Evolutionary conservation across 1,284 basidiomycete species (phyloP).

Genomic region (Melampsora americana): DNA sequence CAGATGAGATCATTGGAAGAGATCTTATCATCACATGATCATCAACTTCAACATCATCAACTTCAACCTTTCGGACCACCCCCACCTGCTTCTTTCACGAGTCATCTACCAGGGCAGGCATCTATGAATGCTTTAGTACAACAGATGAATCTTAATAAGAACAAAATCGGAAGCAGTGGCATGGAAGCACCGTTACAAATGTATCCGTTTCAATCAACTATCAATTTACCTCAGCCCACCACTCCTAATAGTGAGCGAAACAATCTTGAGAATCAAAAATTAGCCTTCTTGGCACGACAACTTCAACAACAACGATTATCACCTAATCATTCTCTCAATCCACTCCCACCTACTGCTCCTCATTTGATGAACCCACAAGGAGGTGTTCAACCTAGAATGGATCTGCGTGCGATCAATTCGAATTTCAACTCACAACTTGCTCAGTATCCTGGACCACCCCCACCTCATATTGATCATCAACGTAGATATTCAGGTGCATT

Average conservation of each 20-base stretch:
- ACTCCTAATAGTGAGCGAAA: slow-evolving; percentile 20
- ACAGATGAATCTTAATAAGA: slow-evolving; percentile 6
- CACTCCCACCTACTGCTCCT: background rate
- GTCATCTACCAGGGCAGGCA: slow-evolving; percentile 13
- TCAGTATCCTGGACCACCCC: background rate
- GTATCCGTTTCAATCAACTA: slow-evolving; percentile 14
- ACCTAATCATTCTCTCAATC: slow-evolving; percentile 5
- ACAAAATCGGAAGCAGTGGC: background rate
- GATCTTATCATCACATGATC: background rate
- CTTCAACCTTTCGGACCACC: background rate
- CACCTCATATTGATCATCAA: slow-evolving; percentile 19
- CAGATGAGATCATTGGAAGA: slow-evolving; percentile 6
- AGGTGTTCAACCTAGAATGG: background rate
- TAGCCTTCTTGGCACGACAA: slow-evolving; percentile 34
- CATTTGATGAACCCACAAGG: background rate
- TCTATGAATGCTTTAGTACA: slow-evolving; percentile 24
- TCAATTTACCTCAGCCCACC: slow-evolving; percentile 11
- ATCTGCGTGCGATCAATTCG: background rate
- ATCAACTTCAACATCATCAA: background rate
- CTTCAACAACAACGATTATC: slow-evolving; percentile 43
- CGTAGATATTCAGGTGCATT: slow-evolving; percentile 21
- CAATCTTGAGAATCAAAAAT: slow-evolving; percentile 31
- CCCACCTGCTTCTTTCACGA: slow-evolving; percentile 6
- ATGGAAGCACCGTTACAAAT: slow-evolving; percentile 13
- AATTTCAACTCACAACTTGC: slow-evolving; percentile 1